phyloP scores from a whole-genome alignment of 305 asterid genomes.

The Rubia peregrina region DNA sequence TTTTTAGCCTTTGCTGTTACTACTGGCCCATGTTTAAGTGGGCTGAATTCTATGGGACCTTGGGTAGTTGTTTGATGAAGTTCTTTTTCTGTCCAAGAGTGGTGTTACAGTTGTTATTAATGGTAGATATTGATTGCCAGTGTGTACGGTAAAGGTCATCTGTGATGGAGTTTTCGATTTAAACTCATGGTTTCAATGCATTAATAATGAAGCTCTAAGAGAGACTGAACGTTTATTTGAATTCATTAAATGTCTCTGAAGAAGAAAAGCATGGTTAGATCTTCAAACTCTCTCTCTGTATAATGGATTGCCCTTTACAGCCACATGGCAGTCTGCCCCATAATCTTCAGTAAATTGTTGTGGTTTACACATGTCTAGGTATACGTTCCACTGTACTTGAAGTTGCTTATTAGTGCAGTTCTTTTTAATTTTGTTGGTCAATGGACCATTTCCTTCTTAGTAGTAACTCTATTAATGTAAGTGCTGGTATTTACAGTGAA shows the following conservation, averaged over 20 bases:
- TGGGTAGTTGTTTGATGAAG: not conserved
- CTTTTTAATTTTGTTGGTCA: not conserved
- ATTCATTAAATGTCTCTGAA: not conserved
- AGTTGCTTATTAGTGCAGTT: conserved; percentile 5
- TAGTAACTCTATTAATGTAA: not conserved
- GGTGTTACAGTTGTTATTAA: not conserved
- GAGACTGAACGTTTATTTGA: not conserved
- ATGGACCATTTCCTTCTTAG: not conserved
- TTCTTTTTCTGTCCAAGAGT: not conserved
- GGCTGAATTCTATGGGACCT: not conserved
- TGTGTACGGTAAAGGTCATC: not conserved
- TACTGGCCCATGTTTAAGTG: not conserved
- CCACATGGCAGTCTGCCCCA: too few species aligned
- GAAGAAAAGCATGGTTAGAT: not conserved
- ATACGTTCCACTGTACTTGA: not conserved
- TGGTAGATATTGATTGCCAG: not conserved
- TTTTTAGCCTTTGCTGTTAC: not conserved
- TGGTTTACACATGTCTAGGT: not conserved
- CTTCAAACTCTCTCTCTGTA: not conserved
- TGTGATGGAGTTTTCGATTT: not conserved
- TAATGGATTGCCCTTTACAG: not conserved
- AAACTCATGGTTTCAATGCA: not conserved
- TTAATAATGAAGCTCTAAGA: not conserved
- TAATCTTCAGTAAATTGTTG: too few species aligned
- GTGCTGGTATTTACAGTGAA: conserved; percentile 1